A percentile compares a stretch with the other conserved stretches of the same genome.
Conservation (phyloP, 805 yeast genomes). For the Saccharomycopsis amapae region DNA sequence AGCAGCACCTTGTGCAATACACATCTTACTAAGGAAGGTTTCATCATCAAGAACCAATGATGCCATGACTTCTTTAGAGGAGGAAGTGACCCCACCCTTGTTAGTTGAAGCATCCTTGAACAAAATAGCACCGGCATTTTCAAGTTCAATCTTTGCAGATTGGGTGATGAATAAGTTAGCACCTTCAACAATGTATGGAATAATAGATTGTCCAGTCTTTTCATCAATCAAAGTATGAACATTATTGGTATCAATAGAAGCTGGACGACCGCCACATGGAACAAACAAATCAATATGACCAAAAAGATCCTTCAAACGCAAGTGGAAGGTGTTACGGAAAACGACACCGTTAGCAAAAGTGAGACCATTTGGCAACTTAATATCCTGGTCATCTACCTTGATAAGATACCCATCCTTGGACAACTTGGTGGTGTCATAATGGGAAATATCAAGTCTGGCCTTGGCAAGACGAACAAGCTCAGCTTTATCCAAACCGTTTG, state of each 20-base stretch:
- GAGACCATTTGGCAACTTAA: conserved; percentile 67
- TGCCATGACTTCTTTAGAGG: conserved; percentile 91
- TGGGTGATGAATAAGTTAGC: conserved; percentile 95
- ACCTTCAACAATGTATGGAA: conserved; percentile 94
- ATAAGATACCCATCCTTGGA: conserved; percentile 74
- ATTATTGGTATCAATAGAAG: conserved; percentile 83
- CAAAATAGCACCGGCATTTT: conserved; percentile 77
- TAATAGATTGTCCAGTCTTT: conserved; percentile 64
- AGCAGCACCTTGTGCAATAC: conserved; percentile 47
- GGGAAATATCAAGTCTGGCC: conserved; percentile 64
- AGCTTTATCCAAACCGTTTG: conserved; percentile 73
- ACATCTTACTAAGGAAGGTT: conserved; percentile 74
- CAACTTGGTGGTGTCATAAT: conserved; percentile 60
- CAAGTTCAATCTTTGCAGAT: conserved; percentile 81
- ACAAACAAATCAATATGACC: conserved; percentile 76
- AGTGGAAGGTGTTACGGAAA: conserved; percentile 87
- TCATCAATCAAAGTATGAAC: conserved; percentile 64
- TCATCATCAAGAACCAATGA: conserved; percentile 86
- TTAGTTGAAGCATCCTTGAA: conserved; percentile 96
- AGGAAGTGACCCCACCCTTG: conserved; percentile 98
- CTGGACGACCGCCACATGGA: conserved; percentile 99
- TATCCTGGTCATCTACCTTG: conserved; percentile 76
- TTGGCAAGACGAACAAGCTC: conserved; percentile 78
- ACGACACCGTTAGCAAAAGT: conserved; percentile 75
- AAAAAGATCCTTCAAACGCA: conserved; percentile 57